Evolutionary conservation across 371 early-diverging fungal genomes (phyloP), one percentile per base, ranked within the genome.

Genomic region (Pancytospora philotis): DNA sequence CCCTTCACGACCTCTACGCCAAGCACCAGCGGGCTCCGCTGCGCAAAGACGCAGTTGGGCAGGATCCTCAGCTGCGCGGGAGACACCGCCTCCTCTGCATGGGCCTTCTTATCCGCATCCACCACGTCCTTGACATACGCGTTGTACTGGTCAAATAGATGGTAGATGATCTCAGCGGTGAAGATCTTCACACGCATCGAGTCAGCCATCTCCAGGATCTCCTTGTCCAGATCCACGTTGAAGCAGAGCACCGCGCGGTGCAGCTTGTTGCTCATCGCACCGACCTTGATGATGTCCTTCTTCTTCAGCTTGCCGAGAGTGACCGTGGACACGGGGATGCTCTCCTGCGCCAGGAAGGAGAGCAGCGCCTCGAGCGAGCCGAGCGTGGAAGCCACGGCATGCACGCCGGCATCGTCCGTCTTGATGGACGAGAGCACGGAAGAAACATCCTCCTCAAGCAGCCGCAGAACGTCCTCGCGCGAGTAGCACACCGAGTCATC

Each of bases 331-430:
- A 98, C 94, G 25, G 96, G 98, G 76, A 98, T 92, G 78, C 93
- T 89, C 60, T 85, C 86, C 27, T 85, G 83, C 63, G 87, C 87
- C 81, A 98, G 83, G 85, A 97, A 95, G 58, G 89, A 87, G 58
- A 97, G 83, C 69, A 98, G 84, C 16, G 99, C 99, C 84, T 98
- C 98, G 55, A 98, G 84, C 1, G 98, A 93, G 68, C 99, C 99
- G 36, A 98, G 84, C 25, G 98, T 98, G 19, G 92, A 91, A 1
- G 98, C 95, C 78, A 95, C 96, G 13, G 95, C 95, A 84, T 92
- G 92, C 37, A 97, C 96, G 83, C 99, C 99, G 39, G 37, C 66
- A 67, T 75, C 74, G 41, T 41, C 62, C 62, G 53, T 41, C 45
- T 71, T 62, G 19, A 71, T 64, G 1, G 62, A 66, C 19, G 66